Percentiles rank a stretch among this genome's conserved stretches.
Evolutionary conservation across 73 alveolate genomes (phyloP).

Genomic region (Paramecium sonneborni): DNA sequence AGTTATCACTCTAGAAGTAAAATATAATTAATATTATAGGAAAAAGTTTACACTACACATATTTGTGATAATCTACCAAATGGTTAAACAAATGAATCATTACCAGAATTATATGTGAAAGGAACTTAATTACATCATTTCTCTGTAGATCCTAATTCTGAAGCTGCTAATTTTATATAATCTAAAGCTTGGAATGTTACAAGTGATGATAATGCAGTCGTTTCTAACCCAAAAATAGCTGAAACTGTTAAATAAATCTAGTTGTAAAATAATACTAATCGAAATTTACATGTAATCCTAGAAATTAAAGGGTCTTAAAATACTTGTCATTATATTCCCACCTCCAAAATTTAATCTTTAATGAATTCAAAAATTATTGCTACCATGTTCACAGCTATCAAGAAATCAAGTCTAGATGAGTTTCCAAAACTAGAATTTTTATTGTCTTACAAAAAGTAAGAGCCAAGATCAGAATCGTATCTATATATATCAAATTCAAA

Average conservation of each 20-base stretch:
- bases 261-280: background rate
- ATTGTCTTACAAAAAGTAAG: background rate
- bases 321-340: constrained; percentile 1
- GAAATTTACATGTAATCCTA: constrained; percentile 19
- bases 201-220: background rate
- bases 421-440: background rate
- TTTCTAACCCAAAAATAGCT: background rate
- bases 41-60: background rate
- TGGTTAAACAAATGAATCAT: constrained; percentile 20
- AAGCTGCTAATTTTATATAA: constrained; percentile 29
- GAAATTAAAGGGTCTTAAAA: background rate
- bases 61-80: constrained; percentile 52
- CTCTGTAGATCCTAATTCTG: constrained; percentile 28
- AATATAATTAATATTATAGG: background rate
- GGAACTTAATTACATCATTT: background rate
- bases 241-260: background rate
- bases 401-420: background rate
- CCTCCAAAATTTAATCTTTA: background rate
- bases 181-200: constrained; percentile 25
- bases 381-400: constrained; percentile 16
- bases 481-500: background rate
- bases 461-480: background rate
- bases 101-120: constrained; percentile 40
- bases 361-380: background rate
- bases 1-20: constrained; percentile 26